Evolutionary conservation across 2,329 filamentous ascomycete genomes (phyloP).

Genomic region (Pseudocercospora crystallina): DNA sequence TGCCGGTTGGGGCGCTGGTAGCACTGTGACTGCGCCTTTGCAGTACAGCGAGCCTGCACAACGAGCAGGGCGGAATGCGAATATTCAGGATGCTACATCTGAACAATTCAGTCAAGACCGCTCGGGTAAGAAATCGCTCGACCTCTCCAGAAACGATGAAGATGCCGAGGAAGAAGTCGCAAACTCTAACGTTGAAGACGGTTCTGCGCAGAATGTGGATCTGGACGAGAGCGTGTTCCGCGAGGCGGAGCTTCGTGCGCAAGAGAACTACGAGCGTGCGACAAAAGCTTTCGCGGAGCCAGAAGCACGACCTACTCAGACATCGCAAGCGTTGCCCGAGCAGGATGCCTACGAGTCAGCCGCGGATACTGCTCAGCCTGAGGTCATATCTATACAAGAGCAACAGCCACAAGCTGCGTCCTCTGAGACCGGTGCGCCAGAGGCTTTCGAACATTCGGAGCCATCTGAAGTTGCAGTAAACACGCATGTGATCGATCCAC

Average conservation of each 20-base stretch:
- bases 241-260: background rate
- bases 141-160: background rate
- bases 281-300: background rate
- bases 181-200: too few relatives aligned
- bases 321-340: background rate
- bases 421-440: background rate
- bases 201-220: too few relatives aligned
- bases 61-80: background rate
- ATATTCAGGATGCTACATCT: background rate
- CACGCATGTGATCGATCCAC: too few relatives aligned
- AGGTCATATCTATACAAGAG: background rate
- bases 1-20: constrained; percentile 12
- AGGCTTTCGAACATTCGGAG: background rate
- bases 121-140: background rate
- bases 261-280: constrained; percentile 5
- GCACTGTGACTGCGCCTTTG: constrained; percentile 10
- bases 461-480: too few relatives aligned
- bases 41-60: constrained; percentile 1
- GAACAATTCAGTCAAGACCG: background rate
- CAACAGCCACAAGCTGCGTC: background rate
- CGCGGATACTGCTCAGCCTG: background rate
- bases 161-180: background rate
- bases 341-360: background rate
- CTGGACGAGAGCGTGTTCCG: too few relatives aligned
- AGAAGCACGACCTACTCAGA: background rate